Base-by-base conservation (phyloP, 495 filamentous ascomycete species). In the Bacidia gigantensis region DNA sequence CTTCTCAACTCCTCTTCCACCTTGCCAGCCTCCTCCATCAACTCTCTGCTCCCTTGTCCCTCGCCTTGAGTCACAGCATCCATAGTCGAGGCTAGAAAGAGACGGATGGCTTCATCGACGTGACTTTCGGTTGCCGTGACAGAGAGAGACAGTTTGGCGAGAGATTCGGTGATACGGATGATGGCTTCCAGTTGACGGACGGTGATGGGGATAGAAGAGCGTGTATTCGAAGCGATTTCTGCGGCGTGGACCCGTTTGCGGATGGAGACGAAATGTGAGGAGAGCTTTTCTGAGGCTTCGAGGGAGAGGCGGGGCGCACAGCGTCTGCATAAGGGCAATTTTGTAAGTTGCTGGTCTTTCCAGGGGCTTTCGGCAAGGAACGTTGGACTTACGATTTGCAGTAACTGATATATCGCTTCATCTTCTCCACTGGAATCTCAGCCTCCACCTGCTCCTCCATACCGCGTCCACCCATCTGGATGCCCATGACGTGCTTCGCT, bases 401-500 rank as follows among this genome's bases (percentile, higher is more conserved):
- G 67, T 96, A 99, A 62, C 86, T 92, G 65, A 99, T 89, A 58
- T 97, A 99, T 14, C 92, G 83, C 69, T 88, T 87, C 89, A 99
- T 95, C 69, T 90, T 94, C 44, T 96, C 93, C 1, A 96, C 81
- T 0, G 88, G 77, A 40, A 97, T 85, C 63, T 95, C 89, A 9
- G 87, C 79, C 64, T 89, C 82, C 11, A 80, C 75, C 52, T 83
- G 81, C 59, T 95, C 87, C 61, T 95, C 89, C 17, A 85, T 67
- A 52, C 86, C 86, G 24, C 84, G 81, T 35, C 86, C 84, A 50
- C 87, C 86, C 89, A 96, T 99, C 62, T 96, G 89, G 56, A 97
- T 88, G 45, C 83, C 84, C 86, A 97, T 96, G 58, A 99, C 90
- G 74, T 97, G 92, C 48, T 84, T 86, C 11, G 93, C 93, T 48